Percentiles rank a stretch among this genome's conserved stretches.
Evolutionary conservation across 2,329 filamentous ascomycete genomes (phyloP).

Genomic region (Aspergillus novofumigatus): DNA sequence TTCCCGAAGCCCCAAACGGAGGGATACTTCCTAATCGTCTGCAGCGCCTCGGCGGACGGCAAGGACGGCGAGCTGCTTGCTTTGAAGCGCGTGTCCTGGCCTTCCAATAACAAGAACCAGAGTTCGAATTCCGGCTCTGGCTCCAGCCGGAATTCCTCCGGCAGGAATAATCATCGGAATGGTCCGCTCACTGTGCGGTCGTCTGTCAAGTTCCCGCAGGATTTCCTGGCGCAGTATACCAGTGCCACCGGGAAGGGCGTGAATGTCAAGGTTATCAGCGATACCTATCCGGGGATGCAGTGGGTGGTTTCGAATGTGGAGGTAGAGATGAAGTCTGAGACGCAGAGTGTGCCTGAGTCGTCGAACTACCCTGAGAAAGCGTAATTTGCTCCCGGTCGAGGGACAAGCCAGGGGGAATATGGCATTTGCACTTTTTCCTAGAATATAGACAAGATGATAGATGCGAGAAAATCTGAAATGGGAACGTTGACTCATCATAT

Average conservation of each 20-base stretch:
- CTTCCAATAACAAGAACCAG: slow-evolving; percentile 22
- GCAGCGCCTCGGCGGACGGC: slow-evolving; percentile 36
- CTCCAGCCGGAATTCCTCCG: slow-evolving; percentile 11
- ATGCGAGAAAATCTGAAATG: background rate
- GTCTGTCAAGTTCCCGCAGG: slow-evolving; percentile 28
- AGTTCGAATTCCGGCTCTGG: slow-evolving; percentile 1
- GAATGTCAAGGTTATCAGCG: slow-evolving; percentile 75
- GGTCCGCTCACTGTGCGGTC: slow-evolving; percentile 23
- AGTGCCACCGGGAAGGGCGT: slow-evolving; percentile 55
- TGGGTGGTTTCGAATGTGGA: slow-evolving; percentile 53
- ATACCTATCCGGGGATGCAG: slow-evolving; percentile 76
- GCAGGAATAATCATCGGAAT: slow-evolving; percentile 13
- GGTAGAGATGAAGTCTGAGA: slow-evolving; percentile 39
- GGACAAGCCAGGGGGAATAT: no score
- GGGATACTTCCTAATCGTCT: slow-evolving; percentile 82
- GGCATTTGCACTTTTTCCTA: background rate
- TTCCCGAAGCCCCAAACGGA: slow-evolving; percentile 95
- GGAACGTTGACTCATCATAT: background rate
- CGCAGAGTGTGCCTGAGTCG: slow-evolving; percentile 13
- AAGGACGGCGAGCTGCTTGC: slow-evolving; percentile 73
- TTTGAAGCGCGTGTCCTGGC: slow-evolving; percentile 82
- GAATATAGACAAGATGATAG: background rate
- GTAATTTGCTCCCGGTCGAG: no score
- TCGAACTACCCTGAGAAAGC: slow-evolving; percentile 13
- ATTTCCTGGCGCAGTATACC: slow-evolving; percentile 11